Conservation (phyloP, 2,329 filamentous ascomycete genomes). For the Sarocladiaceae sp. region DNA sequence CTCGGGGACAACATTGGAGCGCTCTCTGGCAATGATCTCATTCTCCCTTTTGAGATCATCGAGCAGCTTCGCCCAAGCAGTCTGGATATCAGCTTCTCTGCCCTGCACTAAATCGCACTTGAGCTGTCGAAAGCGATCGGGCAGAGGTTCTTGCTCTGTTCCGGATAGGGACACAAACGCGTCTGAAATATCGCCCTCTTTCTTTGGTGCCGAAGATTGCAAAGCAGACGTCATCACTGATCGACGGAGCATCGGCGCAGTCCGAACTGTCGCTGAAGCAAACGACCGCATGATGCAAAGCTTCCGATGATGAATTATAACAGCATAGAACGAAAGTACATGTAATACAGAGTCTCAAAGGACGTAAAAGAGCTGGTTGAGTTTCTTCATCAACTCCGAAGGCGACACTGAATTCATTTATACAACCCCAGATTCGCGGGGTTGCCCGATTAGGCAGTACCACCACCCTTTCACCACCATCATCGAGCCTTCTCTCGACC, state of each 20-base stretch:
- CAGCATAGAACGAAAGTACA: no score
- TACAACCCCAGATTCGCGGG: constrained; percentile 7
- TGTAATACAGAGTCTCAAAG: no score
- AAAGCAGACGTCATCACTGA: constrained; percentile 3
- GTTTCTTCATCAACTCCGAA: no score
- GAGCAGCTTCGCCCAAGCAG: constrained; percentile 47
- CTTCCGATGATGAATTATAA: not conserved
- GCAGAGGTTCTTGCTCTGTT: constrained; percentile 38
- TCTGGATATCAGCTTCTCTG: constrained; percentile 40
- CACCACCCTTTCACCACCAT: not conserved
- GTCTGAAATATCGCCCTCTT: constrained; percentile 59
- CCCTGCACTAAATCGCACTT: constrained; percentile 50
- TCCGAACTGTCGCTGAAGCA: not conserved
- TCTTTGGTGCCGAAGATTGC: constrained; percentile 29
- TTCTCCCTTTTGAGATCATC: constrained; percentile 41
- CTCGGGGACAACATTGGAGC: constrained; percentile 47
- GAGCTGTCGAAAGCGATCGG: constrained; percentile 50
- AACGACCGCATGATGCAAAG: not conserved
- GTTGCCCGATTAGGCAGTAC: constrained; percentile 5
- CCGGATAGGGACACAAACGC: constrained; percentile 58
- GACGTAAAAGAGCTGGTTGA: no score
- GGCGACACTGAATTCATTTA: not conserved
- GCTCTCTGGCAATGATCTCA: constrained; percentile 37
- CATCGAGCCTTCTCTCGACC: not conserved
- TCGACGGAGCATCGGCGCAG: not conserved